A percentile compares a stretch with the other conserved stretches of the same genome.
phyloP scores from a whole-genome alignment of 2,329 filamentous ascomycete species.

The Didymellaceae sp. region DNA sequence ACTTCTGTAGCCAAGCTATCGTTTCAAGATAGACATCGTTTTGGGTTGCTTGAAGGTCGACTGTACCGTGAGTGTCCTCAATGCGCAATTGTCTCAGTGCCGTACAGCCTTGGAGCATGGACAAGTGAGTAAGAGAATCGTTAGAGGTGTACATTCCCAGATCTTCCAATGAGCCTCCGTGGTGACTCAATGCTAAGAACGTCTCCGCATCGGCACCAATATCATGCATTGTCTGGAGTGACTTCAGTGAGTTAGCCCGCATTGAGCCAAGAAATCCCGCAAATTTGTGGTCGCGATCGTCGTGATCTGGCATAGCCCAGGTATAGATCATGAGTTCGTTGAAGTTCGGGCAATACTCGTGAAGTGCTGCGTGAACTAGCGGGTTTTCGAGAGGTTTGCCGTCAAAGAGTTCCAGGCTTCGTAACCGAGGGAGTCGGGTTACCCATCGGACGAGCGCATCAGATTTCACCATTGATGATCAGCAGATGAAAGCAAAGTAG shows the following conservation, averaged over 20 bases:
- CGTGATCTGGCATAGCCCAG: conserved; percentile 45
- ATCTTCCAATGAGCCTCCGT: conserved; percentile 61
- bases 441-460: conserved; percentile 65
- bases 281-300: conserved; percentile 63
- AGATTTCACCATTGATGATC: conserved; percentile 53
- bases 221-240: conserved; percentile 64
- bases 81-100: conserved; percentile 58
- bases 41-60: conserved; percentile 59
- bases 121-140: conserved; percentile 58
- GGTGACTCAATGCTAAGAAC: conserved; percentile 60
- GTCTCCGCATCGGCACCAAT: conserved; percentile 63
- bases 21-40: conserved; percentile 61
- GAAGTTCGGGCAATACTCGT: conserved; percentile 66
- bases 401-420: conserved; percentile 65
- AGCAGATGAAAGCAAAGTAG: conserved; percentile 4
- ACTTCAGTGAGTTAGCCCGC: conserved; percentile 62
- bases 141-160: conserved; percentile 59
- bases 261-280: conserved; percentile 65
- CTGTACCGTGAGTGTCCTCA: conserved; percentile 52
- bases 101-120: conserved; percentile 57
- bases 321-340: conserved; percentile 64
- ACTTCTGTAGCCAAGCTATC: conserved; percentile 62
- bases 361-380: conserved; percentile 61
- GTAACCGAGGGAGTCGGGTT: conserved; percentile 63
- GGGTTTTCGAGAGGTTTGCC: conserved; percentile 65